These are phyloP conservation scores for Elsinoe batatas DNA, from an alignment of 2,329 filamentous ascomycete species.

Conservation along the genomic window DNA sequence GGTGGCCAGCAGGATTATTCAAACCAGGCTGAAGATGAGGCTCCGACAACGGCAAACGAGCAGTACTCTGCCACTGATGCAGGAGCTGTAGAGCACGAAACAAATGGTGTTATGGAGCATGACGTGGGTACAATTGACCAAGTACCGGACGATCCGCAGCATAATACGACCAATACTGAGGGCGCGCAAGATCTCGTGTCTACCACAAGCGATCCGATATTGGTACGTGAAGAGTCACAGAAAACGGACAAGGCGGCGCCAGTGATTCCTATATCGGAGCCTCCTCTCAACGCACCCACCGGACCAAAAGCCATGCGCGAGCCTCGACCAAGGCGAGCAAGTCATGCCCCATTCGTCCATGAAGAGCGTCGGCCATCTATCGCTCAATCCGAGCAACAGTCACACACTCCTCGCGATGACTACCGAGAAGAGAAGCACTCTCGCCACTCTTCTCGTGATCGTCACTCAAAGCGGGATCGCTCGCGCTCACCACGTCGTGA, in stretches of 20 bases:
- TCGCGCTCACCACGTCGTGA: slow-evolving; percentile 4
- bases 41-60: background rate
- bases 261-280: slow-evolving; percentile 16
- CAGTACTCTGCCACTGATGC: no score
- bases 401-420: background rate
- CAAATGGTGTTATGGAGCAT: slow-evolving; percentile 3
- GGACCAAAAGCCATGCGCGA: slow-evolving; percentile 85
- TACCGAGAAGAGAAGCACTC: background rate
- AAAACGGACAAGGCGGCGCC: slow-evolving; percentile 8
- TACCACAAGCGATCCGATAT: no score
- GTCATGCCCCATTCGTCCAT: background rate
- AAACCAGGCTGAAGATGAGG: background rate
- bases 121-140: slow-evolving; percentile 5
- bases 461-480: background rate
- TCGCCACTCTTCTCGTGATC: background rate
- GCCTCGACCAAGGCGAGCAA: background rate
- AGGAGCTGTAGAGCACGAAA: background rate
- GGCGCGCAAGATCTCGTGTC: no score
- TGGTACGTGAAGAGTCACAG: background rate
- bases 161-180: no score
- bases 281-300: slow-evolving; percentile 57
- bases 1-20: background rate
- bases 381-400: background rate
- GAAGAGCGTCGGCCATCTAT: background rate
- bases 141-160: no score